Evolutionary conservation across 2,329 filamentous ascomycete species (phyloP).

Genomic region (Samsoniella hepiali): DNA sequence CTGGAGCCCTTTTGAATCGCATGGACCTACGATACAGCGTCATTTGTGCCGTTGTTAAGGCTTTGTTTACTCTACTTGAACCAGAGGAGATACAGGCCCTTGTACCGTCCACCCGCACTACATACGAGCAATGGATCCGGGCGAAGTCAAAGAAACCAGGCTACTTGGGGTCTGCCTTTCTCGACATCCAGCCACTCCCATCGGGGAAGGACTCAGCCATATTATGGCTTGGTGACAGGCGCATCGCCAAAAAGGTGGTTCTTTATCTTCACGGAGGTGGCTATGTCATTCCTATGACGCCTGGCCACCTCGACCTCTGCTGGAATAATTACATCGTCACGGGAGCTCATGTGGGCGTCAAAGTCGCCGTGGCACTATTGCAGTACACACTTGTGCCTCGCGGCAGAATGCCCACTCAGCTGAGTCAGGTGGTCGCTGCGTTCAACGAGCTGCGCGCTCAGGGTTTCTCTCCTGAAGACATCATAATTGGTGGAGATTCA

Average conservation of each 20-base stretch:
- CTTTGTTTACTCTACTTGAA: conserved; percentile 22
- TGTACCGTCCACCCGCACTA: conserved; percentile 18
- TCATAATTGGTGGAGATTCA: conserved; percentile 35
- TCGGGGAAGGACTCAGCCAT: conserved; percentile 21
- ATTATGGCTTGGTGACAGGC: conserved; percentile 28
- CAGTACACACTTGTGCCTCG: conserved; percentile 33
- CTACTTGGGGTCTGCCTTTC: conserved; percentile 11
- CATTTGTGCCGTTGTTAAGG: conserved; percentile 19
- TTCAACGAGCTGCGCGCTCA: conserved; percentile 26
- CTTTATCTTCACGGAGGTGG: conserved; percentile 31
- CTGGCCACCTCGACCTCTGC: conserved; percentile 27
- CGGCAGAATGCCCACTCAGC: conserved; percentile 19
- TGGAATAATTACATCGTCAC: conserved; percentile 26
- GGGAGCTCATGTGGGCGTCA: conserved; percentile 20
- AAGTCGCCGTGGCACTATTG: conserved; percentile 31
- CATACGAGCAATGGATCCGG: conserved; percentile 26
- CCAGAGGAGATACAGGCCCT: conserved; percentile 25
- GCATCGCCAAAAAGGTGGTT: conserved; percentile 27
- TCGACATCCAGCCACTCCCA: conserved; percentile 22
- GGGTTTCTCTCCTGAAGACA: conserved; percentile 29
- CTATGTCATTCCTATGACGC: conserved; percentile 22
- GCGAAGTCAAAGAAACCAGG: conserved; percentile 19
- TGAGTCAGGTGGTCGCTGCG: not conserved
- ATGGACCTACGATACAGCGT: conserved; percentile 20
- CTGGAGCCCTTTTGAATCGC: not conserved